Evolutionary conservation across 257 asterid species (phyloP).

Genomic region (Fraxinus americana): DNA sequence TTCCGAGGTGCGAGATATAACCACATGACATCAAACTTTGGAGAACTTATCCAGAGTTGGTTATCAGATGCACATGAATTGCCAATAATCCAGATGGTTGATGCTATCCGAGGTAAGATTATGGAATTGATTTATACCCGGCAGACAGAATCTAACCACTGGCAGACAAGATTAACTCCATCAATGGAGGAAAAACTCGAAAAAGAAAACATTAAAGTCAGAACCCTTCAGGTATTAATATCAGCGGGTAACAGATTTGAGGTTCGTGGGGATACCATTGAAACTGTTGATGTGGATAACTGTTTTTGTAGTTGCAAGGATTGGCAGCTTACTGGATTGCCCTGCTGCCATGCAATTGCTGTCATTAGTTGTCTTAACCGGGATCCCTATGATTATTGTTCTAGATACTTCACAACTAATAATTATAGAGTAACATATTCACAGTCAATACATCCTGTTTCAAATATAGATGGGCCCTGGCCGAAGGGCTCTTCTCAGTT

Average conservation of each 20-base stretch:
- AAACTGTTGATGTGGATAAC: conserved; percentile 16
- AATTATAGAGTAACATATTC: conserved; percentile 73
- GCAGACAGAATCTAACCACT: conserved; percentile 55
- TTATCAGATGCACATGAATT: conserved; percentile 82
- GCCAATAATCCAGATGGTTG: conserved; percentile 96
- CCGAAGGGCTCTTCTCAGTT: conserved; percentile 46
- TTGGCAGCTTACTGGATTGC: conserved; percentile 54
- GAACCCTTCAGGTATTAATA: conserved; percentile 45
- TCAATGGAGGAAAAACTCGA: conserved; percentile 74
- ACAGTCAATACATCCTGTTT: conserved; percentile 65
- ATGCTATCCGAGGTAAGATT: conserved; percentile 35
- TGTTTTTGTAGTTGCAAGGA: no score
- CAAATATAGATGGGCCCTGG: conserved; percentile 44
- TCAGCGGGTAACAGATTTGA: conserved; percentile 55
- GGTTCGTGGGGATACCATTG: conserved; percentile 73
- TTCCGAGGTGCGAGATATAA: conserved; percentile 88
- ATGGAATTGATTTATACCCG: conserved; percentile 36
- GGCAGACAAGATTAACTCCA: conserved; percentile 85
- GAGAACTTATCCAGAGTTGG: conserved; percentile 85
- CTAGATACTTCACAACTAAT: conserved; percentile 64
- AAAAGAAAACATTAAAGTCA: conserved; percentile 59
- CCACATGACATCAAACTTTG: conserved; percentile 67
- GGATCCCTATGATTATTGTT: conserved; percentile 47
- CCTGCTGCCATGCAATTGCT: conserved; percentile 86
- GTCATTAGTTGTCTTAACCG: conserved; percentile 57